Evolutionary conservation across 164 flowering plant species (phyloP).

Genomic region (Cinnamomum chago): DNA sequence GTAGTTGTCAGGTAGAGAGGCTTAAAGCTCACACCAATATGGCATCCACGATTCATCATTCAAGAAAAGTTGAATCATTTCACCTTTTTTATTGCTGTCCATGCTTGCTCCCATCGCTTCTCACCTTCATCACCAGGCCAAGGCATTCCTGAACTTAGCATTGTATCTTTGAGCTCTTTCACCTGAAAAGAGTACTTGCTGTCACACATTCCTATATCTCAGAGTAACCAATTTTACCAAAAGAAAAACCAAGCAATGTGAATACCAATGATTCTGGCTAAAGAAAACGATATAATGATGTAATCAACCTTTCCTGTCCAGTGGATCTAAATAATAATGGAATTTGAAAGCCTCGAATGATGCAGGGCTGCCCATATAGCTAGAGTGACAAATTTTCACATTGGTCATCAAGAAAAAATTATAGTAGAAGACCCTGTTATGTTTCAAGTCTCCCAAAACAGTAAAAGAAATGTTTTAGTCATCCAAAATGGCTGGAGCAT

Average conservation of each 20-base stretch:
- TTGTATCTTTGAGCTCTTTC: slow-evolving; percentile 67
- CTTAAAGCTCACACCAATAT: background rate
- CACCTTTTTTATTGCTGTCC: slow-evolving; percentile 94
- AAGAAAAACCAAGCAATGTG: background rate
- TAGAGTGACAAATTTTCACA: background rate
- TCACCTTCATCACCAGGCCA: slow-evolving; percentile 99
- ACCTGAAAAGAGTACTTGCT: slow-evolving; percentile 41
- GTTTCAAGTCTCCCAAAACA: background rate
- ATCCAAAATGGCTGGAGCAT: no score
- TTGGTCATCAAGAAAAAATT: background rate
- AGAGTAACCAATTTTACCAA: background rate
- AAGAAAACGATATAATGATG: background rate
- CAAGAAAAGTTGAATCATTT: background rate
- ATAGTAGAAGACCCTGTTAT: background rate
- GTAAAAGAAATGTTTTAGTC: no score
- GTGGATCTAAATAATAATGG: no score
- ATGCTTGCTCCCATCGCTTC: slow-evolving; percentile 88
- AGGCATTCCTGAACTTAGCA: slow-evolving; percentile 84
- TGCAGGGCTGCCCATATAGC: no score
- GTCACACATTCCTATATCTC: slow-evolving; percentile 11
- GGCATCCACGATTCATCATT: background rate
- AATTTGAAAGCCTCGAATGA: no score
- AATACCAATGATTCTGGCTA: background rate
- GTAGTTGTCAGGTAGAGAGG: background rate
- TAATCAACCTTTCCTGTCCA: background rate